Evolutionary conservation across 2,329 filamentous ascomycete genomes (phyloP).

Genomic region (Trichophyton benhamiae): DNA sequence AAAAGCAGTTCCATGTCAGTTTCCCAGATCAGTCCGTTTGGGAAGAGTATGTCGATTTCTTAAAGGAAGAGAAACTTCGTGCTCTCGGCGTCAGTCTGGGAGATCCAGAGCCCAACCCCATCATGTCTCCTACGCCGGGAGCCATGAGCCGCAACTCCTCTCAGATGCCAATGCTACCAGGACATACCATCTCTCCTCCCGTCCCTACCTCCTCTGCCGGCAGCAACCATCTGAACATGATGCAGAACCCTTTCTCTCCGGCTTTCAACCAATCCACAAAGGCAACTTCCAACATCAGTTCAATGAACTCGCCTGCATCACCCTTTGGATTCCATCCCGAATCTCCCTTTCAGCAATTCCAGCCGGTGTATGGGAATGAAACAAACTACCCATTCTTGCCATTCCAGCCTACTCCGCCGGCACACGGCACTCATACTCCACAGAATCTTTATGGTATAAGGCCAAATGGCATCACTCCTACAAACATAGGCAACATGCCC

Average conservation of each 20-base stretch:
- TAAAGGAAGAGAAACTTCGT: slow-evolving; percentile 83
- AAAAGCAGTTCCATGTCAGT: slow-evolving; percentile 25
- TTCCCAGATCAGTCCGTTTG: slow-evolving; percentile 44
- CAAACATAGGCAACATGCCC: slow-evolving; percentile 33
- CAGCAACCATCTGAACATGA: slow-evolving; percentile 53
- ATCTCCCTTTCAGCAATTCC: slow-evolving; percentile 12
- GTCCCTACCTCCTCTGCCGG: slow-evolving; percentile 65
- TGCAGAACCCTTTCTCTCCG: slow-evolving; percentile 50
- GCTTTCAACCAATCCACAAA: slow-evolving; percentile 47
- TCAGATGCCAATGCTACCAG: slow-evolving; percentile 47
- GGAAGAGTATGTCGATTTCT: slow-evolving; percentile 67
- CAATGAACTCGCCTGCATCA: slow-evolving; percentile 60
- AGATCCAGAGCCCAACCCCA: slow-evolving; percentile 54
- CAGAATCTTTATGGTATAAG: slow-evolving; percentile 33
- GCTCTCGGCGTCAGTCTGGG: slow-evolving; percentile 77
- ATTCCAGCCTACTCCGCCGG: slow-evolving; percentile 50
- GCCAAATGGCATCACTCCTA: slow-evolving; percentile 46
- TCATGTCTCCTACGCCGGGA: slow-evolving; percentile 52
- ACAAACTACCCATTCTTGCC: slow-evolving; percentile 58
- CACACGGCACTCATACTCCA: slow-evolving; percentile 28
- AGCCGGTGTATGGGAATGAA: slow-evolving; percentile 43
- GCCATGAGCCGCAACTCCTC: slow-evolving; percentile 55
- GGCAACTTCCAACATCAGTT: slow-evolving; percentile 51
- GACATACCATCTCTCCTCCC: slow-evolving; percentile 71
- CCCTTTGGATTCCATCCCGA: slow-evolving; percentile 47